Evolutionary conservation across 108 stramenopile genomes (phyloP).

Genomic region (Skeletonema tropicum): DNA sequence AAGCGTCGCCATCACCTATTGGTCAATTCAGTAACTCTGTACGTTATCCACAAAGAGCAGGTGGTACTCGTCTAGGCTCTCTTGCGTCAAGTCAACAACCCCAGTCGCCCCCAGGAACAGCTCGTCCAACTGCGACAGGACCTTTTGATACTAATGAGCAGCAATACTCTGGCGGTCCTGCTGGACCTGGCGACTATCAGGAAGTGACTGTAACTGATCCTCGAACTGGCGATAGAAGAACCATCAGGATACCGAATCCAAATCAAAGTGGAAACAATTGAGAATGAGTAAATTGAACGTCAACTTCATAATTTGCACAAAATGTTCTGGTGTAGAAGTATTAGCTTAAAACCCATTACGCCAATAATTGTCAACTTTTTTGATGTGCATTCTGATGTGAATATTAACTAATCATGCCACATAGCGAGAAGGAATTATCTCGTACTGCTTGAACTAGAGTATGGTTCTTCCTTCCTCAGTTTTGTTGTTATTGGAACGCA

Average conservation of each 20-base stretch:
- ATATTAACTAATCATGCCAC: neutral
- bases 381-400: too few relatives aligned
- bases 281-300: neutral
- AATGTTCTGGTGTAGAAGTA: neutral
- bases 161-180: neutral
- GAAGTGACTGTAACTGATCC: conserved; percentile 2
- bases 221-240: conserved; percentile 4
- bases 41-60: neutral
- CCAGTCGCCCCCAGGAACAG: neutral
- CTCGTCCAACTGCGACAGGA: neutral
- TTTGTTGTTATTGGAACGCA: too few relatives aligned
- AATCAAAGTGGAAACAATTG: neutral
- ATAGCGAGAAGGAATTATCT: too few relatives aligned
- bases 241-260: conserved; percentile 1
- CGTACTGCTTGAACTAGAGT: too few relatives aligned
- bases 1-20: conserved; percentile 7
- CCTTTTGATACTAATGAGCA: neutral
- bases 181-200: neutral
- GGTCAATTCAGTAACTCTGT: conserved; percentile 6
- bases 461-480: too few relatives aligned
- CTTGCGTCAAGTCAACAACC: neutral
- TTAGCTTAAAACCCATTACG: too few relatives aligned
- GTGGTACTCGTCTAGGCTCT: neutral
- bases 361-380: too few relatives aligned
- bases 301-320: neutral